Base-by-base conservation (phyloP, 176 grass and related monocot genomes). In the Guadua angustifolia region DNA sequence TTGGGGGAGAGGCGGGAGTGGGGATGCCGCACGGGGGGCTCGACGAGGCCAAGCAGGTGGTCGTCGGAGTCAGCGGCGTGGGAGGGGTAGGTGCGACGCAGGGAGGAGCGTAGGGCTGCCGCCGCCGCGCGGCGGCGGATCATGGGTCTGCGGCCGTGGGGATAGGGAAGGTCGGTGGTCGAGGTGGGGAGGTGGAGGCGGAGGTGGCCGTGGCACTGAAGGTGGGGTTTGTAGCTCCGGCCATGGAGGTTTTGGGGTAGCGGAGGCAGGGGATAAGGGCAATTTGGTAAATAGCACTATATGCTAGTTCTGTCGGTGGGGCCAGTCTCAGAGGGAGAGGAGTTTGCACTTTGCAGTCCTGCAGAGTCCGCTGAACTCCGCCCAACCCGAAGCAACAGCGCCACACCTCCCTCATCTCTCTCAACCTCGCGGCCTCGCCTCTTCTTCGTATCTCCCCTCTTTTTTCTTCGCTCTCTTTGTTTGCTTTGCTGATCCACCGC, bases 211-310 rank as follows among this genome's bases (percentile, higher is more conserved):
- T 1, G 36, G 29, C 3, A 82, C 69, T n/a, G 73, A 71, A 42
- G 72, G 51, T 57, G 82, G 42, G 40, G 81, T 50, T 60, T 74
- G 84, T 69, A 46, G 69, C 68, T 50, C 80, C 84, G 74, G 84
- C 74, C 84, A 86, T 87, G 62, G 89, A 90, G 63, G 60, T 77
- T 53, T 90, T 83, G 71, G 69, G 77, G 26, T 40, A 66, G 69
- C 86, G 18, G 72, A 75, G 86, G 5, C 33, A 56, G 85, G 39
- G 71, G 69, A 85, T 87, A 95, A 96, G 57, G 75, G 56, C 1
- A 78, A 25, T 82, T 82, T 35, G 0, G 83, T 71, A 65, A 86
- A 8, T 69, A 66, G 5, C 7, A 49, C 39, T 6, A 4, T 16
- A 66, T 40, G n/a, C 21, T 61, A 39, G 24, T 42, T 65, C 47